Evolutionary conservation across 164 flowering plant species (phyloP).

Genomic region (Litsea cubeba): DNA sequence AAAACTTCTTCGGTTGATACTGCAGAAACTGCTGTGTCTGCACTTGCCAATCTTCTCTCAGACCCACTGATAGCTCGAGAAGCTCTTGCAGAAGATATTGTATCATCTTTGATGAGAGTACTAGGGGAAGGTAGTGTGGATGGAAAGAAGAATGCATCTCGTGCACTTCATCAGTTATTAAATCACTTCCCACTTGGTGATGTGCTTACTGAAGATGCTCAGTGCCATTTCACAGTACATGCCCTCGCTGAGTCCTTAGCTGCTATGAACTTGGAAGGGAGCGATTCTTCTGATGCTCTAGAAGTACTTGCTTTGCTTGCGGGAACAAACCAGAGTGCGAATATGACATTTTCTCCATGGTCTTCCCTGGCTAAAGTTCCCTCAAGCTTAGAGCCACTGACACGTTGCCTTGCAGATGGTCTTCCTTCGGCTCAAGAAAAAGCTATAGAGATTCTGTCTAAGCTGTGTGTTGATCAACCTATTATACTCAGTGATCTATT

Average conservation of each 20-base stretch:
- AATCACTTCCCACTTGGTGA: constrained; percentile 74
- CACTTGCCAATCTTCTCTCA: constrained; percentile 80
- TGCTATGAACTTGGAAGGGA: constrained; percentile 50
- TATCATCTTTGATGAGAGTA: constrained; percentile 69
- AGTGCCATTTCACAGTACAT: constrained; percentile 62
- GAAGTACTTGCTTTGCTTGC: constrained; percentile 64
- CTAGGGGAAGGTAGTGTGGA: constrained; percentile 72
- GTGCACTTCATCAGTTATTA: constrained; percentile 72
- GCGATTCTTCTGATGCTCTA: constrained; percentile 52
- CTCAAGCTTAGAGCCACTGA: constrained; percentile 59
- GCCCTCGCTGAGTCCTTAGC: constrained; percentile 60
- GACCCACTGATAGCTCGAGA: constrained; percentile 82
- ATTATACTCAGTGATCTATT: constrained; percentile 55
- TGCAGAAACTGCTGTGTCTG: constrained; percentile 89
- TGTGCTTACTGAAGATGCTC: constrained; percentile 63
- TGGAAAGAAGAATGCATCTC: constrained; percentile 78
- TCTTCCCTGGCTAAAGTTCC: constrained; percentile 63
- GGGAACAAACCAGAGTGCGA: constrained; percentile 53
- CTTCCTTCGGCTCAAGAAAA: constrained; percentile 66
- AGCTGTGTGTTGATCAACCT: constrained; percentile 71
- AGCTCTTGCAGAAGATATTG: constrained; percentile 79
- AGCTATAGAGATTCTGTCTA: constrained; percentile 70
- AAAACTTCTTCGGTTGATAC: constrained; percentile 75
- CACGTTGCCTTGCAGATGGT: constrained; percentile 66
- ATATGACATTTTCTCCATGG: constrained; percentile 48